Base-by-base conservation (phyloP, 1,284 basidiomycete species). In the Kalmanozyma brasiliensis region DNA sequence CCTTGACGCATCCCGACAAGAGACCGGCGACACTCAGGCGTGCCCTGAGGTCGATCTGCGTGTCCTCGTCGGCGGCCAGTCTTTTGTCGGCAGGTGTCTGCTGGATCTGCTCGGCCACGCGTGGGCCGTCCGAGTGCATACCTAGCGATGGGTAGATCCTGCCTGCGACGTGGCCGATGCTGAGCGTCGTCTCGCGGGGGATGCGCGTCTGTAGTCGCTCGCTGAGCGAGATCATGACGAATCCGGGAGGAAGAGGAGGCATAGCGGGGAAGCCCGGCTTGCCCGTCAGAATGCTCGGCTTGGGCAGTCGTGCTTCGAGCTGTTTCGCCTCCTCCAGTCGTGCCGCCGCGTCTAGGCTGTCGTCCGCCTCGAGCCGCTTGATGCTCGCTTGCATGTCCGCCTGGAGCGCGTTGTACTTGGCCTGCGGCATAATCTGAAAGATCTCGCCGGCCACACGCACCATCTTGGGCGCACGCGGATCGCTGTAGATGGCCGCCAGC, bases 1-100 rank as follows among this genome's bases (percentile, higher is more conserved):
- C 52, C 46, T 71, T 71, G 30, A 71, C 68, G 34, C 62, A 71
- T 29, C 68, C 68, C 5, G 44, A 43, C 47, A 71, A 41, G 38
- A 71, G 42, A 2, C 68, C 68, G 0, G 62, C 68, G 6, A 57
- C 40, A 43, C 62, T 66, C 45, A 71, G 33, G 6, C 68, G 17
- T 10, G 62, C 62, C 14, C 68, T n/a, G 13, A 71, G 43, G 13
- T 66, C 68, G 8, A 53, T n/a, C 38, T 66, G 57, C 23, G 62
- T 61, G 26, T 71, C 68, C 24, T 71, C 68, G 48, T 71, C 55
- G 29, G 62, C 62, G 1, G 58, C 62, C 29, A 49, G 1, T 49
- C 51, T 66, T 5, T 33, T 36, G 24, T 66, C 62, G 10, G 5
- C 38, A 0, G 62, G 62, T 10, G 29, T 22, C 24, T 43, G 49